Evolutionary conservation across 768 basidiomycete species (phyloP), one percentile per base, ranked within the genome.

Genomic region (Paxillus ammoniavirescens): DNA sequence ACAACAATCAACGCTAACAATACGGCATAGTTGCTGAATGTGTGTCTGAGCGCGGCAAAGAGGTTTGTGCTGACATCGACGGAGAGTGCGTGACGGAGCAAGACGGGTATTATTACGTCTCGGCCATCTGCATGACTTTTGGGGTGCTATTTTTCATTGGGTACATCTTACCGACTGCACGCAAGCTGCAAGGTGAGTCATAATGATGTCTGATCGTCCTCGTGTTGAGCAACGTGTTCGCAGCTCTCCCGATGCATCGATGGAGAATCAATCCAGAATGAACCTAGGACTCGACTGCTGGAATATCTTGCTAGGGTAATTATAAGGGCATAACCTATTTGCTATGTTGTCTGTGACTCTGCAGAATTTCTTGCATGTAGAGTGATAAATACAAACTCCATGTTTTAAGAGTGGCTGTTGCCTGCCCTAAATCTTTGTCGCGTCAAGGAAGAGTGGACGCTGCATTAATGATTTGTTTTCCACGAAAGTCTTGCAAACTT

Each of bases 91-190:
- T 89, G 46, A 91, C 87, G 1, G 84, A 91, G 69, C 80, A 80
- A 21, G 97, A 99, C 70, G 97, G 97, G 10, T 98, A 96, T 72
- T 98, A 94, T 70, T 79, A 84, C 53, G 83, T 95, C 48, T 89
- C 88, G 28, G 80, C 70, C 6, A 65, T 93, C n/a, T 97, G 94
- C 73, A 75, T 97, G 58, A 64, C 72, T 7, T 77, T 93, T 40
- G 96, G 93, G n/a, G 76, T 86, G 15, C 50, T 84, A 1, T 78
- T 93, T 61, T 74, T 98, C 37, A 62, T 93, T 38, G 73, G 76
- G 38, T 95, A 86, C 65, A 87, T 96, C 53, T 75, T 89, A 31
- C 96, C 96, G 12, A 91, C 87, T 0, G 93, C 93, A 9, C 81
- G 82, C 55, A 86, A 78, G 69, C 73, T 99, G 46, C 93, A 98